These are phyloP conservation scores for Acmispon strigosus DNA, from an alignment of 306 rosid genomes.

Conservation along the genomic window DNA sequence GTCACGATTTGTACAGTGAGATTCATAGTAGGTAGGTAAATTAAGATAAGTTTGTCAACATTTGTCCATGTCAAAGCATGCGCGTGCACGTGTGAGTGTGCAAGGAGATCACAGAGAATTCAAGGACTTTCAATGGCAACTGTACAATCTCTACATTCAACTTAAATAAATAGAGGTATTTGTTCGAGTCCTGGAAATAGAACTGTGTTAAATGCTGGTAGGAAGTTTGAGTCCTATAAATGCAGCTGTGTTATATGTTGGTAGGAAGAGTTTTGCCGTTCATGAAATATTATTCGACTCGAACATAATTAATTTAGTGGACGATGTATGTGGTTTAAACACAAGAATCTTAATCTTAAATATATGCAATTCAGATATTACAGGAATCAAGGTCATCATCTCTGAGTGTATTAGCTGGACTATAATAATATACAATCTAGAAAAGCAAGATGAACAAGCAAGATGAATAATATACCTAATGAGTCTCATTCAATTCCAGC, in stretches of 20 bases:
- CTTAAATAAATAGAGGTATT: no score
- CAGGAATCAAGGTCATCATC: conserved; percentile 18
- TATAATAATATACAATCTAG: conserved; percentile 15
- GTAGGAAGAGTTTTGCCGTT: no score
- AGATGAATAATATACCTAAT: conserved; percentile 27
- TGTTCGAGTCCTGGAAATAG: no score
- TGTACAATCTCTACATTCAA: no score
- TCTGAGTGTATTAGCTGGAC: conserved; percentile 6
- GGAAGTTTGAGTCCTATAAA: no score
- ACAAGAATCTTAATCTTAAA: not conserved
- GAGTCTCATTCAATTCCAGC: conserved; percentile 38
- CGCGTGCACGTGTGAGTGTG: conserved; percentile 37
- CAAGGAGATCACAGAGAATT: no score
- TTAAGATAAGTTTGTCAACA: conserved; percentile 25
- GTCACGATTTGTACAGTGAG: conserved; percentile 11
- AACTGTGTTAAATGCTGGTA: no score
- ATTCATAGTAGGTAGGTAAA: conserved; percentile 20
- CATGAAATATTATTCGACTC: no score
- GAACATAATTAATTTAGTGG: no score
- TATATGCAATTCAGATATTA: conserved; percentile 22
- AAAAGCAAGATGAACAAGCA: conserved; percentile 36
- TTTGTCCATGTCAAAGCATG: conserved; percentile 26
- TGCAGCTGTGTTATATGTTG: no score
- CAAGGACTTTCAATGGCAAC: no score
- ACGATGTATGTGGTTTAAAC: no score